Evolutionary conservation across 371 early-diverging fungal genomes (phyloP).

Genomic region (Lichtheimia ornata): DNA sequence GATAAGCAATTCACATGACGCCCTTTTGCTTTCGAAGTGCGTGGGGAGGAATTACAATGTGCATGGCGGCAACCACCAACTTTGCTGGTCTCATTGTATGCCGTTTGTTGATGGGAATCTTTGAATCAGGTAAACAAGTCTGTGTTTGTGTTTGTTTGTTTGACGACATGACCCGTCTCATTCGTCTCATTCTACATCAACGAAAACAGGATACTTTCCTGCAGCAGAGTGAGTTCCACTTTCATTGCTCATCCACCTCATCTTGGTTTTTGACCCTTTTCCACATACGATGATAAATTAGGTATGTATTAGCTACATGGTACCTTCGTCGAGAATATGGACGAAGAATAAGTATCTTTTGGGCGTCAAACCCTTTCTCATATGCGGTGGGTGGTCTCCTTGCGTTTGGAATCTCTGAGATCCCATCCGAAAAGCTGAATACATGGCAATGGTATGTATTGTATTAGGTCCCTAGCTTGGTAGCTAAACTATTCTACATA

Average conservation of each 20-base stretch:
- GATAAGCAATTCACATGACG: not conserved
- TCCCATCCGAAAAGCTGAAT: not conserved
- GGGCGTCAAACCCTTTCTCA: not conserved
- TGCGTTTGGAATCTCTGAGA: not conserved
- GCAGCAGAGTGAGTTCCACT: not conserved
- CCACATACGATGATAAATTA: not conserved
- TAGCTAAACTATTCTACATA: not conserved
- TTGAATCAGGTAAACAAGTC: not conserved
- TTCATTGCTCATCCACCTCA: not conserved
- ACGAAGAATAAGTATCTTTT: not conserved
- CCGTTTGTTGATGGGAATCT: not conserved
- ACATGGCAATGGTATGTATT: slow-evolving; percentile 2
- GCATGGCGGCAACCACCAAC: slow-evolving; percentile 3
- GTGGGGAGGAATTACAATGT: not conserved
- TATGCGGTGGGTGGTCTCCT: not conserved
- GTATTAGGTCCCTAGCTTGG: too few relatives aligned
- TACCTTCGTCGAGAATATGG: not conserved
- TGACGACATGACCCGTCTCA: not conserved
- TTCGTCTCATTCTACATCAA: not conserved
- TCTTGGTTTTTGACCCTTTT: not conserved
- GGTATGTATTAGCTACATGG: not conserved
- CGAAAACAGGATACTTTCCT: not conserved
- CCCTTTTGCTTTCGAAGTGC: not conserved
- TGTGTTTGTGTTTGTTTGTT: not conserved
- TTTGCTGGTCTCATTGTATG: slow-evolving; percentile 5